Evolutionary conservation across 2,329 filamentous ascomycete genomes (phyloP), one percentile per base, ranked within the genome.

Genomic region (Paraconiothyrium brasiliense): DNA sequence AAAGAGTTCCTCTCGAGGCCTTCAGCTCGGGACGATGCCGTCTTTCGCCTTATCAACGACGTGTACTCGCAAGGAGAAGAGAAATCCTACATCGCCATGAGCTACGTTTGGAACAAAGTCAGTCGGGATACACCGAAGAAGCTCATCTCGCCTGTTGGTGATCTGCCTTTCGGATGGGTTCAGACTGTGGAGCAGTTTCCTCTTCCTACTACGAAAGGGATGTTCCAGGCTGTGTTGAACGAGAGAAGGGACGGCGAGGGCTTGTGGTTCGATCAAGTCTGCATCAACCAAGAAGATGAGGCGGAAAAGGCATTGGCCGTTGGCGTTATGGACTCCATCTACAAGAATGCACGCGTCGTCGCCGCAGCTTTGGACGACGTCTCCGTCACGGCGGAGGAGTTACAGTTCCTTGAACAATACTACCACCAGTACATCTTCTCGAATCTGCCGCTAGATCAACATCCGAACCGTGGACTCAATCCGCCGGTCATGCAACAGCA

Each of bases 261-360:
- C 7, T 60, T 83, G 5, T 83, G 80, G 80, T 79, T 81, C 44
- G 81, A 83, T 61, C 80, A 82, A 62, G 79, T 82, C 8, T 82
- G 79, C 66, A 80, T 82, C 59, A 74, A 81, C 49, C 78, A 81
- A 56, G 74, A 79, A 2, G 75, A 77, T 41, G 76, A 81, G 46
- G 61, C 60, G 1, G 80, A 82, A 62, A 80, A 74, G 48, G 76
- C 73, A 1, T 69, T 74, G n/a, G 73, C 77, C 1, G 77, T 82
- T 58, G 79, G 77, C 22, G 74, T 77, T 1, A 81, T 82, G 68
- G 80, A 82, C 54, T 68, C 72, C 58, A 78, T 83, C 5, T 83
- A 82, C 67, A 67, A 72, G 39, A 81, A 78, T 37, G 80, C 81
- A 4, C 71, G 80, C 20, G 52, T 73, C 0, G 78, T 82, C 1